Percentiles rank a stretch among this genome's conserved stretches.
These are phyloP conservation scores for Inosperma sp. DNA, from an alignment of 768 basidiomycete genomes.

Conservation along the genomic window DNA sequence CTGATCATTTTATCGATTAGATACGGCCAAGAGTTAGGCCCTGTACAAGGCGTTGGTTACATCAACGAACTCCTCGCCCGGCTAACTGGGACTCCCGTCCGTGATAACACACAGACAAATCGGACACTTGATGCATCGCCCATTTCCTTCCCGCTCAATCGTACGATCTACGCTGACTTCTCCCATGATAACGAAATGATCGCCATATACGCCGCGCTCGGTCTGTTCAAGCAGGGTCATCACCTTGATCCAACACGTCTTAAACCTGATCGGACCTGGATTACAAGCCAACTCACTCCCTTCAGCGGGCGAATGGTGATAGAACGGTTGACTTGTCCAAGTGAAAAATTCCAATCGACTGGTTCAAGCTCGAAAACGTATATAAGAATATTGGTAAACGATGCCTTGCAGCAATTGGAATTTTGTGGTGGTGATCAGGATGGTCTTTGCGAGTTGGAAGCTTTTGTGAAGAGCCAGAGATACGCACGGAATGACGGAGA, in stretches of 20 bases:
- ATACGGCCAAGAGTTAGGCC: slow-evolving; percentile 65
- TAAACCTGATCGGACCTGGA: slow-evolving; percentile 44
- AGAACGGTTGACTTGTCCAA: slow-evolving; percentile 60
- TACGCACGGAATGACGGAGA: slow-evolving; percentile 66
- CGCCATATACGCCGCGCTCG: slow-evolving; percentile 66
- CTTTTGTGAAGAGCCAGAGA: slow-evolving; percentile 65
- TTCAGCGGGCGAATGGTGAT: slow-evolving; percentile 73
- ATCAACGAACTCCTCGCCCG: slow-evolving; percentile 86
- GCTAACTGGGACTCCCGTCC: slow-evolving; percentile 57
- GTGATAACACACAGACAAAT: slow-evolving; percentile 73
- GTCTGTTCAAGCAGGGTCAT: slow-evolving; percentile 39
- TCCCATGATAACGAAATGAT: slow-evolving; percentile 85
- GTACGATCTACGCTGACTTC: slow-evolving; percentile 71
- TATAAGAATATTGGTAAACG: slow-evolving; percentile 76
- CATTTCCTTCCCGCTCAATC: slow-evolving; percentile 66
- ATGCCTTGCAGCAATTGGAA: slow-evolving; percentile 56
- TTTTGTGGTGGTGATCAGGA: slow-evolving; percentile 52
- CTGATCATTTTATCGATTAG: slow-evolving; percentile 28
- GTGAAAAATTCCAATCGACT: background rate
- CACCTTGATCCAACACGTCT: slow-evolving; percentile 32
- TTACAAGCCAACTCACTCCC: slow-evolving; percentile 58
- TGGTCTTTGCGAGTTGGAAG: slow-evolving; percentile 59
- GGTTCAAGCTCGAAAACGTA: slow-evolving; percentile 26
- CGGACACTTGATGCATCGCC: slow-evolving; percentile 59
- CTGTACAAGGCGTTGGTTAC: slow-evolving; percentile 81